Conservation (phyloP, 2,329 filamentous ascomycete genomes). For the Claviceps monticola region DNA sequence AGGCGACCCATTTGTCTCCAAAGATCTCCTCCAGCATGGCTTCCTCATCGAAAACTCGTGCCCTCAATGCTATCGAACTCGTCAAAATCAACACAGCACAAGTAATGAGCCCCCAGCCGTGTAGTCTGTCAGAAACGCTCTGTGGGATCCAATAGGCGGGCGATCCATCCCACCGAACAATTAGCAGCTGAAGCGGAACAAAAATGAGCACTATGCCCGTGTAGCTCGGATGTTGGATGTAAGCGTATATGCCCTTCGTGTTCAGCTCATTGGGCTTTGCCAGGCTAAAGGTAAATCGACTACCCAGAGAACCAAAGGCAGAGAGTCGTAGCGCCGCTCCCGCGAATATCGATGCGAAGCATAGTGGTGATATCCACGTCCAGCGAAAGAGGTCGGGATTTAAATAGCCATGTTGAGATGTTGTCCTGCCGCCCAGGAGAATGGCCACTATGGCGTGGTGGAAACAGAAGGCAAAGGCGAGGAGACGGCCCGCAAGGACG, state of each 20-base stretch:
- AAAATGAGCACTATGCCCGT: constrained; percentile 26
- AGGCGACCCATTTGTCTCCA: constrained; percentile 32
- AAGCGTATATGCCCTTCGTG: constrained; percentile 33
- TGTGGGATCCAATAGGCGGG: constrained; percentile 25
- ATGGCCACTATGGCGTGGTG: neutral
- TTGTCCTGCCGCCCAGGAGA: neutral
- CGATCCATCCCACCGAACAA: constrained; percentile 24
- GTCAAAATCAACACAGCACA: neutral
- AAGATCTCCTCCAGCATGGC: constrained; percentile 32
- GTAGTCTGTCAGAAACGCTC: constrained; percentile 4
- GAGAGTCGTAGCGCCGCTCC: constrained; percentile 19
- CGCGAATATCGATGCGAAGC: constrained; percentile 16
- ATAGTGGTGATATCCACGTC: constrained; percentile 17
- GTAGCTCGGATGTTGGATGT: constrained; percentile 40
- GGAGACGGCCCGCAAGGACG: neutral
- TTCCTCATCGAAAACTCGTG: constrained; percentile 35
- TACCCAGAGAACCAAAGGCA: constrained; percentile 31
- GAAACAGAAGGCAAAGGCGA: neutral
- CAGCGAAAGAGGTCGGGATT: constrained; percentile 19
- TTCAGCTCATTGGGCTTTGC: constrained; percentile 29
- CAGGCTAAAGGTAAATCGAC: constrained; percentile 39
- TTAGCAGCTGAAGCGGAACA: constrained; percentile 17
- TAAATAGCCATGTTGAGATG: constrained; percentile 5
- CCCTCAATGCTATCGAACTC: neutral
- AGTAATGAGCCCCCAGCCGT: constrained; percentile 1